These are phyloP conservation scores for Thielaviopsis ethacetica DNA, from an alignment of 2,329 filamentous ascomycete genomes.

Conservation along the genomic window DNA sequence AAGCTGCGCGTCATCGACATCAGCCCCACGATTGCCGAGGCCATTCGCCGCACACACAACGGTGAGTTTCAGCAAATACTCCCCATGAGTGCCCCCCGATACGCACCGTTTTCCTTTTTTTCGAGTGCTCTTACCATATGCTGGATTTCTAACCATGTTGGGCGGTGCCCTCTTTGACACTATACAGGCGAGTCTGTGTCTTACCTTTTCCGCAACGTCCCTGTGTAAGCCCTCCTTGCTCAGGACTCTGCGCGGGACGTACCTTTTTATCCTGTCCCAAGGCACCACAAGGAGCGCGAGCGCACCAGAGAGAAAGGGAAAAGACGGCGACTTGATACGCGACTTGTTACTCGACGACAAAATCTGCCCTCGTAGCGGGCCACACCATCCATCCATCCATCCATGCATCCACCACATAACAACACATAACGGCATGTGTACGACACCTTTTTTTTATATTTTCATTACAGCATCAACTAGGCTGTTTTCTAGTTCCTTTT, in stretches of 20 bases:
- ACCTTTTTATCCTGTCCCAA: background rate
- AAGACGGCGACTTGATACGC: no score
- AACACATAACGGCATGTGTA: no score
- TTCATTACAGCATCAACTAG: background rate
- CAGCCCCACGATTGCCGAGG: constrained; percentile 62
- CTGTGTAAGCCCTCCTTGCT: constrained; percentile 22
- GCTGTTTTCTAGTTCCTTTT: background rate
- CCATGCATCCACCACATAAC: no score
- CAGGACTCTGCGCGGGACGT: background rate
- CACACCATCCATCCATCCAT: no score
- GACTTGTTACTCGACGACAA: no score
- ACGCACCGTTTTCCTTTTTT: background rate
- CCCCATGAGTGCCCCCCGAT: background rate
- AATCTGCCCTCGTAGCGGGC: no score
- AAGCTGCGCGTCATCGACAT: constrained; percentile 86
- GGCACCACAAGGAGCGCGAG: no score
- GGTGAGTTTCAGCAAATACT: no score
- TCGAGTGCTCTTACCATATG: background rate
- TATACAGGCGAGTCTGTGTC: constrained; percentile 36
- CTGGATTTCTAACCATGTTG: background rate
- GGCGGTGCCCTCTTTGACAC: background rate
- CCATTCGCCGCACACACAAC: constrained; percentile 53
- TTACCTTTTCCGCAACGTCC: constrained; percentile 52
- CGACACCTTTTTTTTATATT: no score
- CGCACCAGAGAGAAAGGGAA: no score